Percentiles rank a stretch among this genome's conserved stretches.
Evolutionary conservation across 805 yeast species (phyloP).

Genomic region (Zygosaccharomyces bisporus): DNA sequence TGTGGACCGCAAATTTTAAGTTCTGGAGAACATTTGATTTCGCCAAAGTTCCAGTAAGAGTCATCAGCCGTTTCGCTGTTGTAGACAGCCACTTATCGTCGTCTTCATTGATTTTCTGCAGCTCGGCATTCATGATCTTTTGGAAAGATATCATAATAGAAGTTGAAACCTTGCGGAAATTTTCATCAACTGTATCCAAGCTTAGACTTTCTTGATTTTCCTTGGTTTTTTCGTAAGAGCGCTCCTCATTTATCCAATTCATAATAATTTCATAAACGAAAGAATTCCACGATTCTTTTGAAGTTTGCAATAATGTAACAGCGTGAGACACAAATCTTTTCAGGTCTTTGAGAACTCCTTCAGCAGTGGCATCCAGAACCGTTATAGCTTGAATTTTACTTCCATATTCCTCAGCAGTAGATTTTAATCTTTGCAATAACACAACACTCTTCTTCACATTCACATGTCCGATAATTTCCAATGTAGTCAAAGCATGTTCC

Average conservation of each 20-base stretch:
- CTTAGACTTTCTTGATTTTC: conserved; percentile 6
- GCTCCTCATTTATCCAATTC: conserved; percentile 41
- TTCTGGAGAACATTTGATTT: conserved; percentile 37
- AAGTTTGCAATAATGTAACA: conserved; percentile 29
- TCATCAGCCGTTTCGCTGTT: conserved; percentile 44
- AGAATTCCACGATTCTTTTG: conserved; percentile 39
- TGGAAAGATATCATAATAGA: conserved; percentile 68
- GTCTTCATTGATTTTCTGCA: conserved; percentile 39
- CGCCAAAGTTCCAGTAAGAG: conserved; percentile 44
- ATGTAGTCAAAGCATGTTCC: conserved; percentile 31
- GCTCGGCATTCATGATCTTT: conserved; percentile 43
- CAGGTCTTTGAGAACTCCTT: conserved; percentile 24
- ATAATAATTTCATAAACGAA: conserved; percentile 49
- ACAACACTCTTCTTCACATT: conserved; percentile 2
- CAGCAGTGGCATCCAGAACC: conserved; percentile 18
- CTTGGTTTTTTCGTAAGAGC: background rate
- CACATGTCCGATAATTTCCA: conserved; percentile 8
- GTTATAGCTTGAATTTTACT: conserved; percentile 13
- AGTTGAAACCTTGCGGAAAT: conserved; percentile 50
- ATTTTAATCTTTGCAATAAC: conserved; percentile 9
- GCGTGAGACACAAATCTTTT: conserved; percentile 29
- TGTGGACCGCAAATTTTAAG: conserved; percentile 36
- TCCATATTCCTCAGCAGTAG: conserved; percentile 15
- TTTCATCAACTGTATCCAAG: conserved; percentile 42
- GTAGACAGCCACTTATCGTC: conserved; percentile 67